Conservation (phyloP, 352 stramenopile species). For the Pythium sukuiense region DNA sequence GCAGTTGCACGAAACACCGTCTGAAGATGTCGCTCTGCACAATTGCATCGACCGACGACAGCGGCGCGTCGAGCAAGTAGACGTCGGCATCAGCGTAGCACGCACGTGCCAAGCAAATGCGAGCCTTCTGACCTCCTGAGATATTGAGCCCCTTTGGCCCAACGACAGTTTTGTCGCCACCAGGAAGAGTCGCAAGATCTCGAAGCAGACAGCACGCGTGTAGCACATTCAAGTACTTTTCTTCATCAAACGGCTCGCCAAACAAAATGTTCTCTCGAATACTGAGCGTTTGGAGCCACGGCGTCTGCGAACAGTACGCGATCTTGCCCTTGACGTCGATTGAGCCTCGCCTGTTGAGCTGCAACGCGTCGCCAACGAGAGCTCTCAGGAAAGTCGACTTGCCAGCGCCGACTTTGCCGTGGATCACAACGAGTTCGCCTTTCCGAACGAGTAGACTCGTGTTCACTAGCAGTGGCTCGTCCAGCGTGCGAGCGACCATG, state of each 20-base stretch:
- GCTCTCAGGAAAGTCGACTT: conserved; percentile 34
- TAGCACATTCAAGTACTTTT: conserved; percentile 42
- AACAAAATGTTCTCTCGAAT: conserved; percentile 92
- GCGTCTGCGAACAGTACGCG: conserved; percentile 67
- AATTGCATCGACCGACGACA: conserved; percentile 90
- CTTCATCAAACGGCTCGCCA: conserved; percentile 41
- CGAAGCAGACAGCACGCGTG: conserved; percentile 68
- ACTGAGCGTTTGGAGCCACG: conserved; percentile 92
- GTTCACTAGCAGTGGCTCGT: conserved; percentile 21
- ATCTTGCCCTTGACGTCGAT: conserved; percentile 33
- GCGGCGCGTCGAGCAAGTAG: conserved; percentile 89
- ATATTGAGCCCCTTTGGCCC: conserved; percentile 93
- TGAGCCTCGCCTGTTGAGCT: conserved; percentile 17
- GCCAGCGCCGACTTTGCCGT: conserved; percentile 30
- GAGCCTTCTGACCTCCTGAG: conserved; percentile 86
- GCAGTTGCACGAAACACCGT: conserved; percentile 22
- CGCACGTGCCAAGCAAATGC: conserved; percentile 50
- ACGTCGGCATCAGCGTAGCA: conserved; percentile 48
- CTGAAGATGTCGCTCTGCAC: conserved; percentile 89
- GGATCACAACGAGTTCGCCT: conserved; percentile 35
- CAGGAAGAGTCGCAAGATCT: conserved; percentile 77
- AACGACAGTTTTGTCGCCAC: conserved; percentile 90
- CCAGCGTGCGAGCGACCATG: conserved; percentile 17
- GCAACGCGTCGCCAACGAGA: conserved; percentile 27
- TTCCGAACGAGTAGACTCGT: conserved; percentile 21